Evolutionary conservation across 306 rosid species (phyloP).

Genomic region (Cajanus cajan): DNA sequence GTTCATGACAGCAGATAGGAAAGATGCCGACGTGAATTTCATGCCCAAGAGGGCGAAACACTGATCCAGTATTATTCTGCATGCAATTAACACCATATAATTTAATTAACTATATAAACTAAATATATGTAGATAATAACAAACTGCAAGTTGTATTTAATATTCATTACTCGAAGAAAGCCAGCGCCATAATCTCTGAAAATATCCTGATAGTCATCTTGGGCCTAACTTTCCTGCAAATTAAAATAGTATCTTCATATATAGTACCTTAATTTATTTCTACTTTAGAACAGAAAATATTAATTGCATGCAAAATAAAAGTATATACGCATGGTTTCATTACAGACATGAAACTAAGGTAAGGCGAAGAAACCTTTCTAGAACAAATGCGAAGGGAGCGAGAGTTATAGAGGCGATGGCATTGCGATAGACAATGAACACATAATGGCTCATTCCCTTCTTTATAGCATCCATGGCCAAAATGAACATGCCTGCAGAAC

Average conservation of each 20-base stretch:
- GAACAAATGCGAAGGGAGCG: slow-evolving; percentile 39
- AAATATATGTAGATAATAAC: too few species aligned
- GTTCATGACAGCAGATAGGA: slow-evolving; percentile 46
- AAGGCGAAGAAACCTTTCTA: slow-evolving; percentile 37
- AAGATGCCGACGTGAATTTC: slow-evolving; percentile 46
- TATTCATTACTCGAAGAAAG: slow-evolving; percentile 68
- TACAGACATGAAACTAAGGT: background rate
- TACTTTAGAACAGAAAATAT: too few species aligned
- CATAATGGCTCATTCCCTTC: slow-evolving; percentile 58
- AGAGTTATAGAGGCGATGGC: slow-evolving; percentile 37
- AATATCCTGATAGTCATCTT: slow-evolving; percentile 63
- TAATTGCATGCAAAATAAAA: too few species aligned
- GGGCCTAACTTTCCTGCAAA: slow-evolving; percentile 86
- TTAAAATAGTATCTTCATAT: too few species aligned
- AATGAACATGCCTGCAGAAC: slow-evolving; percentile 72
- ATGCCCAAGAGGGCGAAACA: slow-evolving; percentile 39
- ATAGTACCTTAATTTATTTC: too few species aligned
- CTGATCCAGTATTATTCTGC: slow-evolving; percentile 52
- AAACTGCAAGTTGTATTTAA: background rate
- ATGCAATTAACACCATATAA: background rate
- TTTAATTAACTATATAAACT: too few species aligned
- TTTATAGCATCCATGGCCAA: slow-evolving; percentile 51
- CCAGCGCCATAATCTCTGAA: slow-evolving; percentile 58
- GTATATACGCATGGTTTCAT: background rate
- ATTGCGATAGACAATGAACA: slow-evolving; percentile 48